Evolutionary conservation across 352 stramenopile species (phyloP), one percentile per base, ranked within the genome.

Genomic region (Blastocystis sp.): DNA sequence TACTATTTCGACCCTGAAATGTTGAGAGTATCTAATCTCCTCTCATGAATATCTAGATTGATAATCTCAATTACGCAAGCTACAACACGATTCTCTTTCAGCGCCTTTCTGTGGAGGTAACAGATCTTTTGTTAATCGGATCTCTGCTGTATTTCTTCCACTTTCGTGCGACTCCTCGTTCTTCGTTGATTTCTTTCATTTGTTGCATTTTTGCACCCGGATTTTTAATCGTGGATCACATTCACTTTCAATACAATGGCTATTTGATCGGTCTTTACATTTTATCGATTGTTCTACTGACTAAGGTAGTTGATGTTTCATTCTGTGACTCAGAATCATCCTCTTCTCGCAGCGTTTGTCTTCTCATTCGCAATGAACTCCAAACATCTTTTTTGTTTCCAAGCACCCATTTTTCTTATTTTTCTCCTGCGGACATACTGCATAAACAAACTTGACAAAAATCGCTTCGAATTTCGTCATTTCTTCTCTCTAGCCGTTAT

Each of bases 161-260:
- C 68, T 68, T 55, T 26, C 43, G 11, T 62, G 45, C 26, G 55
- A 85, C 53, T 16, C 24, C 26, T 20, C 30, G 5, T 5, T 45
- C 50, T 26, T 55, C 53, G 73, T 70, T 34, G 70, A n/a, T 53
- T 7, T 90, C 96, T 59, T 92, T 97, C 91, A 69, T 95, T 13
- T 91, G 98, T 30, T 95, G 96, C 53, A 91, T 96, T 41, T 92
- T 98, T 24, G 96, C 98, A 92, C 93, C 95, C 4, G 95, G 95
- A 2, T 91, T 99, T 50, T 91, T 99, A 7, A 95, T 97, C 90
- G 93, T 99, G 47, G 97, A 99, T 92, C 96, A 99, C 92, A 95
- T 99, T 54, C 97, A 99, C 91, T 99, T 99, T 93, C 96, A 99
- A 91, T 99, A 99, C 93, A 99, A 99, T 91, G 96, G 96, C 16